Evolutionary conservation across 352 stramenopile genomes (phyloP), one percentile per base, ranked within the genome.

Genomic region (Phytophthora meadii): DNA sequence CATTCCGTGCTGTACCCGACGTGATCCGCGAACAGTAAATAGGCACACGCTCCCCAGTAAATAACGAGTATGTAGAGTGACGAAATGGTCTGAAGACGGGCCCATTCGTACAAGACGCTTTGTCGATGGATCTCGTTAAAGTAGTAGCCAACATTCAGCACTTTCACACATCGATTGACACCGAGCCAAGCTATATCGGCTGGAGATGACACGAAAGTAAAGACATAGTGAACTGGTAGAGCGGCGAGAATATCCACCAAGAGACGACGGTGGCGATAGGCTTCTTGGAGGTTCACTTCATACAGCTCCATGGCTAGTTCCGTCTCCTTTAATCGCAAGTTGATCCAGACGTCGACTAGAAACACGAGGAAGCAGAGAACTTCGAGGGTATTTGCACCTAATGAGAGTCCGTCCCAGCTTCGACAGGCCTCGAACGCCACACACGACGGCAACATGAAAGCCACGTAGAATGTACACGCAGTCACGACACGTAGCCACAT

Each of bases 1-100:
- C 82, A 91, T 6, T 84, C 66, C 2, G 71, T 69, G 6, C 70
- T 72, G 75, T 41, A n/a, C 15, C 36, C 36, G 11, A 17, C 36
- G 15, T 41, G 36, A 14, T 41, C 36, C 7, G 36, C 36, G 12
- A 41, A 41, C 11, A 41, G 36, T 17, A 41, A 17, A 14, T 41
- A 41, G 36, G 36, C 36, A 10, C 36, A 41, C 11, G 36, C 36
- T 10, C 36, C 36, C 36, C 36, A 41, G 36, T 41, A 41, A 10
- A 41, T 41, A 14, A 41, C 15, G 12, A 41, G 15, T 0, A 41
- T 17, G 36, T 41, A 41, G 36, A 41, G 11, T 5, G 15, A 41
- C 36, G 15, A 41, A 11, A 41, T 41, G 12, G 36, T 41, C 36
- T 41, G 36, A 5, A 41, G 36, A 17, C 36, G 36, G 36, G 36